These are phyloP conservation scores for Stephania japonica DNA, from an alignment of 164 flowering plant species.

Conservation along the genomic window DNA sequence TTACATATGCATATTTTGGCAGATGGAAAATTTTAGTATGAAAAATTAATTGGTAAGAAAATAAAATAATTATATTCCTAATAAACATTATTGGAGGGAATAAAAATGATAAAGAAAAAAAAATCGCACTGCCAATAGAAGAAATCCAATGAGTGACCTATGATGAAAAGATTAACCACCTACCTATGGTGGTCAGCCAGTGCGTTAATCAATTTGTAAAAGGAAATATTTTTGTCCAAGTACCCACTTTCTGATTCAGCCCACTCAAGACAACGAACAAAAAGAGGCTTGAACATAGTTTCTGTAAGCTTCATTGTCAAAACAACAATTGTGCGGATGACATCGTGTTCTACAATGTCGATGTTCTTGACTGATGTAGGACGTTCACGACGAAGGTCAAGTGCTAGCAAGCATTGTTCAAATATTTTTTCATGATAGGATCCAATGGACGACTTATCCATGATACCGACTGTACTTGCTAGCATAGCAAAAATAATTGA, in stretches of 20 bases:
- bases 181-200: slow-evolving; percentile 81
- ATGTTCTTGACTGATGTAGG: slow-evolving; percentile 47
- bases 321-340: slow-evolving; percentile 48
- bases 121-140: not conserved
- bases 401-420: slow-evolving; percentile 68
- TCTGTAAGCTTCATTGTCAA: slow-evolving; percentile 85
- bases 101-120: not conserved
- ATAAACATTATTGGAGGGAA: not conserved
- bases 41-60: too few relatives aligned
- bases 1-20: not conserved
- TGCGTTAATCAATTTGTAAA: slow-evolving; percentile 64
- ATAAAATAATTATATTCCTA: too few relatives aligned
- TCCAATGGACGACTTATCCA: slow-evolving; percentile 66
- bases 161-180: slow-evolving; percentile 14
- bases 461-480: slow-evolving; percentile 32
- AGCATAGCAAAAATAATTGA: slow-evolving; percentile 60
- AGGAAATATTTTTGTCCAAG: slow-evolving; percentile 51
- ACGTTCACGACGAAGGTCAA: slow-evolving; percentile 74
- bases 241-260: slow-evolving; percentile 46
- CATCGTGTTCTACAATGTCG: slow-evolving; percentile 51
- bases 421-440: slow-evolving; percentile 54
- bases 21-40: too few relatives aligned
- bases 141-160: not conserved
- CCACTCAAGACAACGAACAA: slow-evolving; percentile 78
- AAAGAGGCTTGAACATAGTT: slow-evolving; percentile 83